Conservation (phyloP, 106 monocot genomes). For the Hemerocallis citrina region DNA sequence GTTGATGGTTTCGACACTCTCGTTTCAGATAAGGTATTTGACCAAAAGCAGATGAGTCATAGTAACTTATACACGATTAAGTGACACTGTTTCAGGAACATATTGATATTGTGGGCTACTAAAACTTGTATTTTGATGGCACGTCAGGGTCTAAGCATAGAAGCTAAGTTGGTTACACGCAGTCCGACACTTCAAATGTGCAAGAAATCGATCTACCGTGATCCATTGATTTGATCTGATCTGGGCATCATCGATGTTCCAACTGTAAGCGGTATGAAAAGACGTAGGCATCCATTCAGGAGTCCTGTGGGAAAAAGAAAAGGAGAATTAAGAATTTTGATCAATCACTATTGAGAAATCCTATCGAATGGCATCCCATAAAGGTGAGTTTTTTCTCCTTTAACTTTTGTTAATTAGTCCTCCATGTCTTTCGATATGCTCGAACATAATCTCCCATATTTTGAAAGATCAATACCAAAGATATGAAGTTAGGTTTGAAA, state of each 20-base stretch:
- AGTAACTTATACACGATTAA: too few relatives aligned
- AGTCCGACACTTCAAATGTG: neutral
- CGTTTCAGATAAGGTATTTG: too few relatives aligned
- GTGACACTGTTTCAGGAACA: neutral
- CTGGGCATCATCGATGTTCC: neutral
- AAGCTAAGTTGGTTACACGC: neutral
- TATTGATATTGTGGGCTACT: neutral
- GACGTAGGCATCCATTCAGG: neutral
- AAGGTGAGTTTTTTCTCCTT: neutral
- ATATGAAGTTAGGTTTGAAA: neutral
- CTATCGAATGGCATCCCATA: neutral
- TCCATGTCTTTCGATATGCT: neutral
- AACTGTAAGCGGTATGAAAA: neutral
- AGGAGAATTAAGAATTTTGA: too few relatives aligned
- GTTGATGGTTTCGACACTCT: too few relatives aligned
- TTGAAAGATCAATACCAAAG: constrained; percentile 1
- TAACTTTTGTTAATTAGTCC: neutral
- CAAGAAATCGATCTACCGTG: neutral
- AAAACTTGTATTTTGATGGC: too few relatives aligned
- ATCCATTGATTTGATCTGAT: neutral
- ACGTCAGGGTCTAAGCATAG: too few relatives aligned
- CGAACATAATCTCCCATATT: neutral
- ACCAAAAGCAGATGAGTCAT: too few relatives aligned
- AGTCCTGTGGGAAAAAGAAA: neutral
- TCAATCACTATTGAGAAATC: too few relatives aligned